Evolutionary conservation across 148 eudicot genomes (phyloP).

Genomic region (Camellia japonica): DNA sequence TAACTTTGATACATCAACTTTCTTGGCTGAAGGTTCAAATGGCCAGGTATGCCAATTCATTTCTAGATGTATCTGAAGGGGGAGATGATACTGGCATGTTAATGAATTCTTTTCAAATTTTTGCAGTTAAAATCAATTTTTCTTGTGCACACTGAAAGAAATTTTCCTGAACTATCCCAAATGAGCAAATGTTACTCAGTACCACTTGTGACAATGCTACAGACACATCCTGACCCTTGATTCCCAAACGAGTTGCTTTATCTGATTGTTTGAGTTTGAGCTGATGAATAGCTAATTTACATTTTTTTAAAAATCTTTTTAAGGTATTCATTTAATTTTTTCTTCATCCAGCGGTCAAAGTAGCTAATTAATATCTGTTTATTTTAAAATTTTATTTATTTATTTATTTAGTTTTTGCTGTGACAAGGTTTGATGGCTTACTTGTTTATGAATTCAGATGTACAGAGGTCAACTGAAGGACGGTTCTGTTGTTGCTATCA

Average conservation of each 20-base stretch:
- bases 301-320: neutral
- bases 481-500: conserved; percentile 67
- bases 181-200: neutral
- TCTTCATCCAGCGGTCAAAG: neutral
- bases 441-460: conserved; percentile 41
- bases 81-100: neutral
- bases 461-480: conserved; percentile 75
- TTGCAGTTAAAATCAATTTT: neutral
- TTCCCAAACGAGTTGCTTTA: neutral
- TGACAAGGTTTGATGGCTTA: neutral
- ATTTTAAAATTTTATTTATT: no score
- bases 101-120: neutral
- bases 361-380: neutral
- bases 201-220: no score
- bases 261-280: neutral
- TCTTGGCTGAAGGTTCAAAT: conserved; percentile 81
- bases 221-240: no score
- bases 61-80: neutral
- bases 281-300: neutral
- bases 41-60: conserved; percentile 60
- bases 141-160: neutral
- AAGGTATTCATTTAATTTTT: neutral
- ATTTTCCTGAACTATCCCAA: neutral
- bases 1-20: conserved; percentile 62
- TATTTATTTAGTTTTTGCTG: neutral